Conservation (phyloP, 441 rosid species). For the Gossypium trilobum region DNA sequence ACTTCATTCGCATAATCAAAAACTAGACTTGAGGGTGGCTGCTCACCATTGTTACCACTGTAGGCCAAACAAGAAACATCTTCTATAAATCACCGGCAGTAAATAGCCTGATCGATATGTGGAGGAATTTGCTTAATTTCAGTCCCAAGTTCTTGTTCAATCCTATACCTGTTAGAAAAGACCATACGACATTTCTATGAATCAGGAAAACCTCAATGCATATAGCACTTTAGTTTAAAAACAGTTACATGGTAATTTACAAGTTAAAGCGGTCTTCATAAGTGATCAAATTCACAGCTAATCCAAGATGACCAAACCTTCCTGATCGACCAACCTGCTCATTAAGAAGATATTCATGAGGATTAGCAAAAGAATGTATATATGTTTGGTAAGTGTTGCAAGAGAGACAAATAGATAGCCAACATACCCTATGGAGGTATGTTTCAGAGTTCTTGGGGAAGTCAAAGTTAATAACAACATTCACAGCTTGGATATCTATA, state of each 20-base stretch:
- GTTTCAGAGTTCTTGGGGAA: constrained; percentile 94
- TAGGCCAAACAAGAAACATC: constrained; percentile 14
- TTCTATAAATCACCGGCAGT: constrained; percentile 55
- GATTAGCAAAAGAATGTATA: neutral
- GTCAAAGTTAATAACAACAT: constrained; percentile 92
- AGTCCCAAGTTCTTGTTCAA: constrained; percentile 97
- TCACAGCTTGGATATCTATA: constrained; percentile 95
- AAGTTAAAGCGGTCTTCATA: constrained; percentile 95
- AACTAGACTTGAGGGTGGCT: neutral
- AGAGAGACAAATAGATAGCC: constrained; percentile 2
- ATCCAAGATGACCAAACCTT: constrained; percentile 96
- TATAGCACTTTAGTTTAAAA: neutral
- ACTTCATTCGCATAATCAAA: neutral
- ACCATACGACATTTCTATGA: neutral
- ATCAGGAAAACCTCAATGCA: constrained; percentile 8
- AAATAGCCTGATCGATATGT: constrained; percentile 87
- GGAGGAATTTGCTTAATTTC: constrained; percentile 99
- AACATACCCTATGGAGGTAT: constrained; percentile 89
- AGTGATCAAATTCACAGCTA: constrained; percentile 94
- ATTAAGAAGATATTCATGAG: constrained; percentile 5
- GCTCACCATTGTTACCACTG: constrained; percentile 36
- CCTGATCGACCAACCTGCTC: constrained; percentile 92
- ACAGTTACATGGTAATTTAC: constrained; percentile 30
- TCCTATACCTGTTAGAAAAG: constrained; percentile 61
- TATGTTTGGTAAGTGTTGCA: constrained; percentile 1